Evolutionary conservation across 345 rosid genomes (phyloP).

Genomic region (Angophora floribunda): DNA sequence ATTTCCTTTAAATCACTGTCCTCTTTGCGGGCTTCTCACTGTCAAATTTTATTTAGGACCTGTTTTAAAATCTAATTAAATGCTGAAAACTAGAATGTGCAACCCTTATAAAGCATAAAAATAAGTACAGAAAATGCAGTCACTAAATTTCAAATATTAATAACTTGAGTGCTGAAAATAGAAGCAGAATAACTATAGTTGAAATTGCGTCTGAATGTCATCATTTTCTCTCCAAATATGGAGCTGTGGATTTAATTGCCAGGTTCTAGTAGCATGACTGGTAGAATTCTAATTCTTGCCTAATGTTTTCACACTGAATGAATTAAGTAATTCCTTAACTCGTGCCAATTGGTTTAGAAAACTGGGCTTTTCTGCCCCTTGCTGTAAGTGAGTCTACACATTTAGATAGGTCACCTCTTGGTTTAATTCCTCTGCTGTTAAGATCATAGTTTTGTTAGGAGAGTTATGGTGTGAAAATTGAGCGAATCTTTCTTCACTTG

Average conservation of each 20-base stretch:
- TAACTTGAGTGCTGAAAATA: background rate
- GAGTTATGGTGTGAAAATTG: background rate
- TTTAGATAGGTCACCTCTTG: background rate
- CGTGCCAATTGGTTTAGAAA: background rate
- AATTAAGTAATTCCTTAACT: background rate
- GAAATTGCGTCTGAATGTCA: background rate
- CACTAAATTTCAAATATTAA: background rate
- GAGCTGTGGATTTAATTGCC: background rate
- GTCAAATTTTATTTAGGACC: background rate
- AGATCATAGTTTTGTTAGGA: background rate
- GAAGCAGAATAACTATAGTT: background rate
- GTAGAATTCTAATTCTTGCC: background rate
- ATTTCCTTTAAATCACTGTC: background rate
- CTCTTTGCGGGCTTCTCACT: background rate
- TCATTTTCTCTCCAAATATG: background rate
- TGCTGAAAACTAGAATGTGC: background rate
- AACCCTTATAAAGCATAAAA: background rate
- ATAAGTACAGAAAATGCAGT: background rate
- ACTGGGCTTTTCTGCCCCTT: background rate
- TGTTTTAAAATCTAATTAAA: background rate
- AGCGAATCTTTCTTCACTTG: background rate
- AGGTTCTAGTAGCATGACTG: background rate
- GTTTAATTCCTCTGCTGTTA: background rate
- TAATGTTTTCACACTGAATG: background rate
- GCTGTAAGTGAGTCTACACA: background rate